Percentiles rank a stretch among this genome's conserved stretches.
Evolutionary conservation across 257 asterid genomes (phyloP).

Genomic region (Petrea volubilis): DNA sequence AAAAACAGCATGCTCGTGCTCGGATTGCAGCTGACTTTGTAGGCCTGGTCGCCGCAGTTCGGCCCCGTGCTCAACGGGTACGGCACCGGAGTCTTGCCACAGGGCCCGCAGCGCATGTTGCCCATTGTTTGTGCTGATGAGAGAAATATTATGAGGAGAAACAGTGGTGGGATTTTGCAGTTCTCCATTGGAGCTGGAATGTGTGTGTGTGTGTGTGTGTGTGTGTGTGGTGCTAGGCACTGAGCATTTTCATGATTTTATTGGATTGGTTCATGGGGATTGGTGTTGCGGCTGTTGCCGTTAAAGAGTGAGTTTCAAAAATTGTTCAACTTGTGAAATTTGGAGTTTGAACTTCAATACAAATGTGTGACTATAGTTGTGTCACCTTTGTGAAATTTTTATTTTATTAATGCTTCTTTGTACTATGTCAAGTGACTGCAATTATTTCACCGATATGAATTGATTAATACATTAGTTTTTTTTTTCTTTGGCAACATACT

Average conservation of each 20-base stretch:
- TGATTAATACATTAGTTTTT: no score
- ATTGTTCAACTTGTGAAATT: no score
- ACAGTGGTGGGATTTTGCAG: not conserved
- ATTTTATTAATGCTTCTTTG: no score
- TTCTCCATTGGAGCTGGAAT: slow-evolving; percentile 20
- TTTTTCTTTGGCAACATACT: no score
- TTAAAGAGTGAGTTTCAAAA: no score
- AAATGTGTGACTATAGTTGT: no score
- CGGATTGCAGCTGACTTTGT: slow-evolving; percentile 42
- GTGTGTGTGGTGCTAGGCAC: not conserved
- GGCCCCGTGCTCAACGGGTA: slow-evolving; percentile 62
- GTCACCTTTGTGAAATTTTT: no score
- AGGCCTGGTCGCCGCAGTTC: slow-evolving; percentile 53
- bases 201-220: not conserved
- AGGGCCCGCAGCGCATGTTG: slow-evolving; percentile 38
- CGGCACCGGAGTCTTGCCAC: slow-evolving; percentile 55
- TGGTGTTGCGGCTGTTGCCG: no score
- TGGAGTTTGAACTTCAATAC: no score
- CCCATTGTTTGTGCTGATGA: not conserved
- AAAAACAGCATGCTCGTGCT: slow-evolving; percentile 28
- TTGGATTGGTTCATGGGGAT: no score
- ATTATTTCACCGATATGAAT: no score
- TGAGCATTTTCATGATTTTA: not conserved
- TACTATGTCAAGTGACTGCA: no score
- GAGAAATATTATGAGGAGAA: slow-evolving; percentile 9